phyloP scores from a whole-genome alignment of 1,284 basidiomycete species.

The Tetrapyrgos nigripes region DNA sequence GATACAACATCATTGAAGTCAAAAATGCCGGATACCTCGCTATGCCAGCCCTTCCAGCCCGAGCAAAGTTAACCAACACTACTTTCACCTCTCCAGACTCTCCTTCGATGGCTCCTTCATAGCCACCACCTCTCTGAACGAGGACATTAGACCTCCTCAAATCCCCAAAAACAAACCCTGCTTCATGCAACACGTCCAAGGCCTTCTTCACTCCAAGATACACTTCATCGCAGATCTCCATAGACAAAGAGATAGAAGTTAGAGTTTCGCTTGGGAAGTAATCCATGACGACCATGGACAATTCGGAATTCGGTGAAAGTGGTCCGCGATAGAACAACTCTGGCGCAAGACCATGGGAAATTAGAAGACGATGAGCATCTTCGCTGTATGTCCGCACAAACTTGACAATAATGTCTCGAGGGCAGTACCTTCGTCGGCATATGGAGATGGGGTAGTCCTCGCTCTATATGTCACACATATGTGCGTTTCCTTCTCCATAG shows the following conservation, averaged over 20 bases:
- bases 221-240: slow-evolving; percentile 1
- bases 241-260: not conserved
- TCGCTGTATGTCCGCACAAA: slow-evolving; percentile 17
- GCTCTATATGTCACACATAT: slow-evolving; percentile 9
- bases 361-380: slow-evolving; percentile 16
- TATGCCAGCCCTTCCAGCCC: slow-evolving; percentile 8
- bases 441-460: too few species aligned
- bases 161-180: slow-evolving; percentile 10
- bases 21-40: slow-evolving; percentile 12
- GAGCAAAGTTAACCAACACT: slow-evolving; percentile 18
- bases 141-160: slow-evolving; percentile 14
- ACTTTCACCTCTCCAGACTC: not conserved
- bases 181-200: not conserved
- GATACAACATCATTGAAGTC: not conserved
- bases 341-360: slow-evolving; percentile 15
- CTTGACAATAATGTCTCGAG: slow-evolving; percentile 16
- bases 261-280: slow-evolving; percentile 10
- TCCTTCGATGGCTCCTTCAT: too few species aligned
- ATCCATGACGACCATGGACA: slow-evolving; percentile 17
- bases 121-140: not conserved
- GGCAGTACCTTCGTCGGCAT: too few species aligned
- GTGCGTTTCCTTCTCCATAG: slow-evolving; percentile 1
- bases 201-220: not conserved
- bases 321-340: slow-evolving; percentile 13
- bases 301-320: not conserved